Evolutionary conservation across 331 rosid genomes (phyloP).

Genomic region (Stylosanthes scabra): DNA sequence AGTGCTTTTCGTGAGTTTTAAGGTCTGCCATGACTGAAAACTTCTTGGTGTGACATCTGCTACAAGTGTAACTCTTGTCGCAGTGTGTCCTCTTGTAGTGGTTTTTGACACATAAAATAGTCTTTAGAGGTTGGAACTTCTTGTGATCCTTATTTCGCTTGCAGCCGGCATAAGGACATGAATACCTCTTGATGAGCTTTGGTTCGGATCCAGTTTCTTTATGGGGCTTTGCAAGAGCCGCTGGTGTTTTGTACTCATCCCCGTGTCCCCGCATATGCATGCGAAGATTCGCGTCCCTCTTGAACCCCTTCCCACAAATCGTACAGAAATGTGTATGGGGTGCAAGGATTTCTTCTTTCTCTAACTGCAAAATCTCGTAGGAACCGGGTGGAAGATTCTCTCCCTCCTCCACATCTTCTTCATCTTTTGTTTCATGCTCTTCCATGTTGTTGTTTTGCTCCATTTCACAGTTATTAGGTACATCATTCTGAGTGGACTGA

Average conservation of each 20-base stretch:
- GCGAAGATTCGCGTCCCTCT: conserved; percentile 94
- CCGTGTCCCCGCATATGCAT: conserved; percentile 99
- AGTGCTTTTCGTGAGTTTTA: conserved; percentile 98
- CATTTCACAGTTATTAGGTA: conserved; percentile 48
- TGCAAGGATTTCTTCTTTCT: conserved; percentile 97
- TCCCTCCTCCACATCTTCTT: conserved; percentile 88
- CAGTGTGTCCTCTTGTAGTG: conserved; percentile 99
- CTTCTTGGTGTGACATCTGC: conserved; percentile 93
- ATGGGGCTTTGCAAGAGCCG: conserved; percentile 94
- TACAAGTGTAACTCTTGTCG: conserved; percentile 95
- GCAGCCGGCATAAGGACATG: conserved; percentile 94
- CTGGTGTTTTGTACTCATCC: conserved; percentile 96
- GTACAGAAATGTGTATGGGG: conserved; percentile 98
- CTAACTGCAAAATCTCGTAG: conserved; percentile 90
- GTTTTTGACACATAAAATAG: conserved; percentile 95
- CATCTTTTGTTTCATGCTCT: conserved; percentile 87
- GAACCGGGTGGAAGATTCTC: conserved; percentile 95
- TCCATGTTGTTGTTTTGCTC: conserved; percentile 62
- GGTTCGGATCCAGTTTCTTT: conserved; percentile 74
- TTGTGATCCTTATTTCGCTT: conserved; percentile 96
- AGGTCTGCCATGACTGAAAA: conserved; percentile 98
- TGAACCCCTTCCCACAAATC: conserved; percentile 98
- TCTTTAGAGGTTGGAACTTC: conserved; percentile 94
- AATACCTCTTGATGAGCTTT: conserved; percentile 84
- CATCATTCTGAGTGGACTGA: conserved; percentile 54